These are phyloP conservation scores for Yarrowia sp. DNA, from an alignment of 805 yeast species.

Conservation along the genomic window DNA sequence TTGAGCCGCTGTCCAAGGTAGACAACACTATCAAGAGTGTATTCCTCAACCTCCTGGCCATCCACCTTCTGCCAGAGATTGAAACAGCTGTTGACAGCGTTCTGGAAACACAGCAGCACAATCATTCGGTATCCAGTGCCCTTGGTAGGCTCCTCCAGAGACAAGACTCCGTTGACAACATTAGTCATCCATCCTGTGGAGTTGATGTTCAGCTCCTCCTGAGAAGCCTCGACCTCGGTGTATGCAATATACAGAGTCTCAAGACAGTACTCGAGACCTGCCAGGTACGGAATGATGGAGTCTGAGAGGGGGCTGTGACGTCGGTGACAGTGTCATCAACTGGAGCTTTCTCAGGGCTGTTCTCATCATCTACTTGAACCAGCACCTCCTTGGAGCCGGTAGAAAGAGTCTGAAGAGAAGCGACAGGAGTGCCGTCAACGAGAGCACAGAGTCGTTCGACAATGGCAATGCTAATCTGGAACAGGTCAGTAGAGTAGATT, in stretches of 20 bases:
- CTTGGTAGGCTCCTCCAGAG: slow-evolving; percentile 58
- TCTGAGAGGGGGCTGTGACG: slow-evolving; percentile 46
- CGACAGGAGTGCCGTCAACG: slow-evolving; percentile 36
- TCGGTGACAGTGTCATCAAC: slow-evolving; percentile 6
- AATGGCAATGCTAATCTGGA: slow-evolving; percentile 53
- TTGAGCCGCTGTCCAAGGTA: slow-evolving; percentile 60
- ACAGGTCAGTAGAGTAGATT: slow-evolving; percentile 40
- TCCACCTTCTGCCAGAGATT: slow-evolving; percentile 74
- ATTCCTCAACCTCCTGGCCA: slow-evolving; percentile 6
- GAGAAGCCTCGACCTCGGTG: slow-evolving; percentile 11
- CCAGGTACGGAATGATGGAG: slow-evolving; percentile 44
- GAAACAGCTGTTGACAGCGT: slow-evolving; percentile 53
- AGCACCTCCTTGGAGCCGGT: background rate
- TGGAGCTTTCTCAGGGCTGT: background rate
- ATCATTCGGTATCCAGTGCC: slow-evolving; percentile 51
- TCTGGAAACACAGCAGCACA: slow-evolving; percentile 61
- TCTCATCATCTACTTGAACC: background rate
- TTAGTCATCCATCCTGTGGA: slow-evolving; percentile 27
- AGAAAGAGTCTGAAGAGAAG: slow-evolving; percentile 26
- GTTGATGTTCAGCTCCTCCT: slow-evolving; percentile 3
- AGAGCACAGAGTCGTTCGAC: slow-evolving; percentile 50
- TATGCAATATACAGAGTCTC: slow-evolving; percentile 14
- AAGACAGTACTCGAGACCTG: slow-evolving; percentile 62
- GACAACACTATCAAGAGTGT: slow-evolving; percentile 39
- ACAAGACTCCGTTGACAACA: slow-evolving; percentile 72